phyloP scores from a whole-genome alignment of 345 rosid genomes.

The Salix udensis region DNA sequence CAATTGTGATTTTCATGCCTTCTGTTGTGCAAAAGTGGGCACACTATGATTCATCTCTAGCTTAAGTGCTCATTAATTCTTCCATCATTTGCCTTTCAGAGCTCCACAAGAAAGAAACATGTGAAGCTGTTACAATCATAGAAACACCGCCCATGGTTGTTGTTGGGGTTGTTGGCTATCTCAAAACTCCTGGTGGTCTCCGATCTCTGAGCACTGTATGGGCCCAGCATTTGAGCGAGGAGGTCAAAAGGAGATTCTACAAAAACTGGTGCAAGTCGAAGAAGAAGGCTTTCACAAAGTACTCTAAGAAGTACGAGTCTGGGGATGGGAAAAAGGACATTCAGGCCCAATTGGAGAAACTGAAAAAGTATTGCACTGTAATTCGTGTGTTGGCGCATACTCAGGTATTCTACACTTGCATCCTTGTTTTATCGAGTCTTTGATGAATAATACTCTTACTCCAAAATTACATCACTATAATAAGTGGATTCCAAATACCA shows the following conservation, averaged over 20 bases:
- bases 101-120: conserved; percentile 84
- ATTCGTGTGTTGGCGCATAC: conserved; percentile 78
- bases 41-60: too few species aligned
- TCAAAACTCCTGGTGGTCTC: conserved; percentile 64
- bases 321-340: conserved; percentile 65
- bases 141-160: conserved; percentile 76
- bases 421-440: too few species aligned
- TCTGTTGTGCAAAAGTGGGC: too few species aligned
- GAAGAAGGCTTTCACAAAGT: conserved; percentile 81
- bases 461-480: too few species aligned
- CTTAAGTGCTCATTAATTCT: not conserved
- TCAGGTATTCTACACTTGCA: conserved; percentile 32
- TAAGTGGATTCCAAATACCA: too few species aligned
- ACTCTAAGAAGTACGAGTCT: conserved; percentile 46
- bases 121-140: conserved; percentile 71
- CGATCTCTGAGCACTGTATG: conserved; percentile 66
- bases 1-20: too few species aligned
- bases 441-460: too few species aligned
- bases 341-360: conserved; percentile 56
- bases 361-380: conserved; percentile 61
- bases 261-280: conserved; percentile 79
- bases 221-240: conserved; percentile 87
- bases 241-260: conserved; percentile 69
- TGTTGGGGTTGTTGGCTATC: conserved; percentile 76
- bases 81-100: conserved; percentile 24